These are phyloP conservation scores for Lasiosphaeria miniovina DNA, from an alignment of 495 filamentous ascomycete species.

Conservation along the genomic window DNA sequence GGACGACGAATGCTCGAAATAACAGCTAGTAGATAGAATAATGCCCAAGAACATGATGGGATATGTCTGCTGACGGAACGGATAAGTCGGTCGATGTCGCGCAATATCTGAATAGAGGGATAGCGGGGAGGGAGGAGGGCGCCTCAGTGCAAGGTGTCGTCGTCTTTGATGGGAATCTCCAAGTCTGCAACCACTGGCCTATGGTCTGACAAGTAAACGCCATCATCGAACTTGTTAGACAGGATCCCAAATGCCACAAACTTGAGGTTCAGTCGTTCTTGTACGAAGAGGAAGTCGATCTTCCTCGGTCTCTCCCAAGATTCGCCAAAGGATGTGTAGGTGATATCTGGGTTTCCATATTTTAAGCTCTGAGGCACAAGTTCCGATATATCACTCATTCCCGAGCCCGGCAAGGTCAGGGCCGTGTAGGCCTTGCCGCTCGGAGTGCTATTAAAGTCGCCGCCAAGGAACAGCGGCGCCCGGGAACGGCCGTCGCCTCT, in stretches of 20 bases:
- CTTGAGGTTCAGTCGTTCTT: constrained; percentile 8
- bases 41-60: too few relatives aligned
- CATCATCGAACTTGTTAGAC: constrained; percentile 61
- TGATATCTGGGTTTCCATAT: constrained; percentile 34
- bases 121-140: too few relatives aligned
- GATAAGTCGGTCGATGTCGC: too few relatives aligned
- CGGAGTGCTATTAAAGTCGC: constrained; percentile 76
- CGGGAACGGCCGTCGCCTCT: not conserved
- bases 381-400: constrained; percentile 28
- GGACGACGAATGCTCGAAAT: too few relatives aligned
- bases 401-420: constrained; percentile 34
- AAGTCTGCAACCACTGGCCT: constrained; percentile 69
- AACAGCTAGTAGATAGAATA: too few relatives aligned
- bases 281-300: constrained; percentile 36
- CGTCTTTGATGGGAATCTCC: constrained; percentile 16
- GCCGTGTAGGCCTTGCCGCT: constrained; percentile 62
- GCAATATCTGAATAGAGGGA: too few relatives aligned
- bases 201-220: constrained; percentile 72
- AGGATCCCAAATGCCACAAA: constrained; percentile 55
- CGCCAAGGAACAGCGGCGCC: constrained; percentile 60
- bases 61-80: too few relatives aligned
- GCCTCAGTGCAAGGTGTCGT: not conserved
- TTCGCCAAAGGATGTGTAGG: constrained; percentile 66
- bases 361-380: constrained; percentile 19
- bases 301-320: constrained; percentile 20